phyloP scores from a whole-genome alignment of 2,329 filamentous ascomycete genomes.

The Alternaria sp. region DNA sequence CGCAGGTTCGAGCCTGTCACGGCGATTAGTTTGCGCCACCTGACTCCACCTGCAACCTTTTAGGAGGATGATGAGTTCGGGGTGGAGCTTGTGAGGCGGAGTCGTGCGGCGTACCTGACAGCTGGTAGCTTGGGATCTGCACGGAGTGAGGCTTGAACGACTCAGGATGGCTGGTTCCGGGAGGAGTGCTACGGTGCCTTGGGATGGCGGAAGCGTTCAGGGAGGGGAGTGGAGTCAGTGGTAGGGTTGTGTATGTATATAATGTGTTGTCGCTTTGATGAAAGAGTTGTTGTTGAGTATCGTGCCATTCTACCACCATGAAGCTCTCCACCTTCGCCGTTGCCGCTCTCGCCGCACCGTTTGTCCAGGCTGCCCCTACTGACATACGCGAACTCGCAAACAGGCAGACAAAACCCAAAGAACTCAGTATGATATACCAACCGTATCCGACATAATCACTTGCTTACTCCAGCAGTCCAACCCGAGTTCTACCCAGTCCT shows the following conservation, averaged over 20 bases:
- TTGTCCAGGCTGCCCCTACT: constrained; percentile 11
- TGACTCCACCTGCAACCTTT: neutral
- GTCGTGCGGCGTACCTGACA: neutral
- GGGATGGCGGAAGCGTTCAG: neutral
- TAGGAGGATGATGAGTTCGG: neutral
- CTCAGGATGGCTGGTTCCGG: neutral
- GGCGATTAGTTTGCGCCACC: neutral
- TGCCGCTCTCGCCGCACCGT: constrained; percentile 11
- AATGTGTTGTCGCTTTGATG: neutral
- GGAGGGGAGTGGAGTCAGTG: neutral
- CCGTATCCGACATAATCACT: neutral
- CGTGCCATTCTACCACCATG: neutral
- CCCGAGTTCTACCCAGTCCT: constrained; percentile 12
- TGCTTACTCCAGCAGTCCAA: constrained; percentile 8
- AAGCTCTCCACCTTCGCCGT: constrained; percentile 12
- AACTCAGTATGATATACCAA: constrained; percentile 5
- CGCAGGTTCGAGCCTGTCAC: neutral
- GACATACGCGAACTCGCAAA: neutral
- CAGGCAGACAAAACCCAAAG: neutral
- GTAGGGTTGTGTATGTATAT: neutral
- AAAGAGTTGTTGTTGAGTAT: neutral
- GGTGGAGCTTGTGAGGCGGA: neutral
- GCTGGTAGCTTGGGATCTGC: neutral
- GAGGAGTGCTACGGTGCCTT: neutral
- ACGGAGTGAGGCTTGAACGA: neutral